phyloP scores from a whole-genome alignment of 305 asterid species.

The Solanum hybrid region DNA sequence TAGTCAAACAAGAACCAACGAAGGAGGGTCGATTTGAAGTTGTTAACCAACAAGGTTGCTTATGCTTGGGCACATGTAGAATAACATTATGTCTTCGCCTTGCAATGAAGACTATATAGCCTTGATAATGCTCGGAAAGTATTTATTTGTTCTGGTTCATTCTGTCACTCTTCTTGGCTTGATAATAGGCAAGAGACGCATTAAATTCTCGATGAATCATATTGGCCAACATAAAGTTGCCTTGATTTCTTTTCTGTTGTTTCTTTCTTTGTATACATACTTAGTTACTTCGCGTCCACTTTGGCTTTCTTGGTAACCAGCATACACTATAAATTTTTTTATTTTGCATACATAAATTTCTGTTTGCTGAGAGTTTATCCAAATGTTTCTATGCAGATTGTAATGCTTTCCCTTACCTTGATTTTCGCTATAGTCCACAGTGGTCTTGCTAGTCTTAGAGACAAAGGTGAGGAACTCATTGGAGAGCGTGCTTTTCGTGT shows the following conservation, averaged over 20 bases:
- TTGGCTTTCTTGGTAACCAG: not conserved
- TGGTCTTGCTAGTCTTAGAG: conserved; percentile 96
- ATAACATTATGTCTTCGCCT: not conserved
- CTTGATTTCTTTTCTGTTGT: not conserved
- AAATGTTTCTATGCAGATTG: conserved; percentile 43
- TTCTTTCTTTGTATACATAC: not conserved
- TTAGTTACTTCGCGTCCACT: not conserved
- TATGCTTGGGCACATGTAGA: not conserved
- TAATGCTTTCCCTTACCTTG: conserved; percentile 56
- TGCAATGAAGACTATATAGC: not conserved
- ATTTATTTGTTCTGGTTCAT: not conserved
- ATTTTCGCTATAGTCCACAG: conserved; percentile 89
- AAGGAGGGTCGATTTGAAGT: not conserved
- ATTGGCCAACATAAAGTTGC: not conserved
- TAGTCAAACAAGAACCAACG: not conserved
- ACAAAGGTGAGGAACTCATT: conserved; percentile 84
- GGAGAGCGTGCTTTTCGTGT: conserved; percentile 98
- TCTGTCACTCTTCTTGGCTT: not conserved
- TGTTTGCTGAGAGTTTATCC: conserved; percentile 4
- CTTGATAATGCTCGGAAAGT: not conserved
- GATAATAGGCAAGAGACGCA: not conserved
- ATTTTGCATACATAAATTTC: not conserved
- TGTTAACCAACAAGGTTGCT: not conserved
- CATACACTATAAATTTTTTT: not conserved
- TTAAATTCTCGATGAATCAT: not conserved